A percentile compares a stretch with the other conserved stretches of the same genome.
These are phyloP conservation scores for Aureobasidium melanogenum DNA, from an alignment of 2,329 filamentous ascomycete genomes.

Conservation along the genomic window DNA sequence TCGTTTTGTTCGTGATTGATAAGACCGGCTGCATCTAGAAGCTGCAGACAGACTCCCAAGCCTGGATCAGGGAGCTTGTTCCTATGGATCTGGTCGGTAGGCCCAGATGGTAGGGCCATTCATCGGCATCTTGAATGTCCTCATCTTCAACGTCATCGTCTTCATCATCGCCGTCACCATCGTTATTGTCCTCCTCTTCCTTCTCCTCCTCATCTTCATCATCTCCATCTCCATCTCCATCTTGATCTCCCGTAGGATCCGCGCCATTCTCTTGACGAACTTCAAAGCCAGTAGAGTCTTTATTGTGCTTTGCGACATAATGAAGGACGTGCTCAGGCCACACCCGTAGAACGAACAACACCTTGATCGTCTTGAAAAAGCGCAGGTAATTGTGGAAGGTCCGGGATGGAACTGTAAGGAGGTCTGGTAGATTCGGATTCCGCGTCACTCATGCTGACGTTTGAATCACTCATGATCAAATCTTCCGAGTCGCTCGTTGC, in stretches of 20 bases:
- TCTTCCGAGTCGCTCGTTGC: background rate
- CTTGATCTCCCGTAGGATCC: no score
- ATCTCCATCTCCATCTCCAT: no score
- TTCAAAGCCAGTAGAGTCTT: background rate
- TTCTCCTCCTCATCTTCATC: no score
- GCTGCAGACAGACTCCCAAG: background rate
- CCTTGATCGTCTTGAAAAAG: background rate
- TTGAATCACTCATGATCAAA: background rate
- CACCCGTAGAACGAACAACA: background rate
- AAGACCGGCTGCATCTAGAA: background rate
- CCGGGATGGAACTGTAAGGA: background rate
- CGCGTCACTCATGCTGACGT: background rate
- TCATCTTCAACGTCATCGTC: no score
- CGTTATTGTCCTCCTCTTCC: no score
- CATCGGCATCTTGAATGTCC: no score
- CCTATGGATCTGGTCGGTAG: no score
- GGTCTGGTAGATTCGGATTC: background rate
- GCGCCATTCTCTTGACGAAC: background rate
- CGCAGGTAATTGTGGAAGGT: background rate
- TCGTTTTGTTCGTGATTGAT: background rate
- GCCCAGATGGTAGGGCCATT: background rate
- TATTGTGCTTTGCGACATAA: background rate
- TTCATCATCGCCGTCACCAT: no score
- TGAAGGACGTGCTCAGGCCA: background rate
- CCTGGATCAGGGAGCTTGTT: background rate